Base-by-base conservation (phyloP, 495 filamentous ascomycete species). In the Penicillium goetzii region DNA sequence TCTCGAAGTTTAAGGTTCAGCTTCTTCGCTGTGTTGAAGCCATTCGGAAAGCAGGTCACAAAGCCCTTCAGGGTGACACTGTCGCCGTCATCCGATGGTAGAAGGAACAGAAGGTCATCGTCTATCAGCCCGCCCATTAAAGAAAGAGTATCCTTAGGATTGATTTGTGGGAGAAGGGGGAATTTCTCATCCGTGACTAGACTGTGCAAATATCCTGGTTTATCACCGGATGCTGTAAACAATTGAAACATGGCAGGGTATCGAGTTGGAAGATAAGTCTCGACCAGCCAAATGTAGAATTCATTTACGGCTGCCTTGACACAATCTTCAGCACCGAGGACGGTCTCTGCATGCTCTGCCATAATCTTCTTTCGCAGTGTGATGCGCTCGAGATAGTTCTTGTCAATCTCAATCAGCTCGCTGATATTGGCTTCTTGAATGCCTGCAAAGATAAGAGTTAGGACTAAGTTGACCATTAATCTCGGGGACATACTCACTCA, bases 91-190 rank as follows among this genome's bases (percentile, higher is more conserved):
- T 59, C 62, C n/a, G 52, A 62, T 2, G 88, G 87, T 11, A 86
- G 77, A 2, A 93, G 78, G 58, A 94, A 74, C 26, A 92, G 83
- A 69, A 92, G 80, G 65, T 94, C 91, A 40, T 89, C 85, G 56
- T 94, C 90, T 34, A 92, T 76, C 45, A 83, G 83, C 38, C 78
- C 75, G 52, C 82, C 84, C 17, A 92, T 74, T n/a, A 77, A 76
- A 8, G 74, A 53, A 7, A 92, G 77, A 14, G 61, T 61, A 19
- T 68, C 61, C 28, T 36, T 12, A 1, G 61, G 53, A 3, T 59
- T 25, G 3, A 54, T 34, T 2, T 28, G 17, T 26, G 65, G 65
- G 45, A 21, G 30, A 4, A 68, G 14, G 8, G 56, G 30, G n/a
- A 58, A 21, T n/a, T 60, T 53, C 55, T 65, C 61, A n/a, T 50